Base-by-base conservation (phyloP, 768 basidiomycete genomes). In the Myochromella boudieri region DNA sequence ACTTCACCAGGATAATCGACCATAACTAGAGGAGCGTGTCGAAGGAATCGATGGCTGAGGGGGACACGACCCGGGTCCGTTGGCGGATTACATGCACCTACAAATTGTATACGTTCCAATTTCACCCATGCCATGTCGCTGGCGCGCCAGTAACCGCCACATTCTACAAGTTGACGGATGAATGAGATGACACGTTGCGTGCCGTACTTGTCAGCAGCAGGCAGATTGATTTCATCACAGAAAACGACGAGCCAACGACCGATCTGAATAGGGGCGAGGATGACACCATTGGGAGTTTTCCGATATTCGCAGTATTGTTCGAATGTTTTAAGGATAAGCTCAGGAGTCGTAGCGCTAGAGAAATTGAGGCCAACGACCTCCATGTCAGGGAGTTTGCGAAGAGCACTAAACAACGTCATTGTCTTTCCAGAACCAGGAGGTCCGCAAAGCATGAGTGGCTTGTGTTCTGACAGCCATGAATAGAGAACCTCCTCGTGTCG, bases 361-460 rank as follows among this genome's bases (percentile, higher is more conserved):
- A 99, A 99, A 70, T 99, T 99, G 57, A 99, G 83, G 37, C 97
- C 97, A 55, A 97, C 95, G 36, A 98, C 93, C 61, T 99, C 97
- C 87, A 99, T 94, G 67, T 98, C 93, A 1, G 97, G 95, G 29
- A 98, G 79, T 66, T 98, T 98, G 47, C 97, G 85, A 24, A 99
- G 78, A 8, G 97, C 97, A 57, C 93, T 97, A 72, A 99, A 98
- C 15, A 99, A 74, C 0, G 97, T 98, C 97, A 99, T 99, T 6
- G 97, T 99, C 72, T 99, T 99, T 18, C 97, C 97, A 17, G 97
- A 98, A 61, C 97, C 97, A n/a, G 97, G 97, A 59, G 97, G 97
- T 37, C 97, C 97, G 63, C 95, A 99, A 20, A 99, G 80, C 82
- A 99, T 90, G 44, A 99, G 79, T 15, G 97, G 97, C 60, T 97